Evolutionary conservation across 257 asterid species (phyloP).

Genomic region (Gentiana macrophylla): DNA sequence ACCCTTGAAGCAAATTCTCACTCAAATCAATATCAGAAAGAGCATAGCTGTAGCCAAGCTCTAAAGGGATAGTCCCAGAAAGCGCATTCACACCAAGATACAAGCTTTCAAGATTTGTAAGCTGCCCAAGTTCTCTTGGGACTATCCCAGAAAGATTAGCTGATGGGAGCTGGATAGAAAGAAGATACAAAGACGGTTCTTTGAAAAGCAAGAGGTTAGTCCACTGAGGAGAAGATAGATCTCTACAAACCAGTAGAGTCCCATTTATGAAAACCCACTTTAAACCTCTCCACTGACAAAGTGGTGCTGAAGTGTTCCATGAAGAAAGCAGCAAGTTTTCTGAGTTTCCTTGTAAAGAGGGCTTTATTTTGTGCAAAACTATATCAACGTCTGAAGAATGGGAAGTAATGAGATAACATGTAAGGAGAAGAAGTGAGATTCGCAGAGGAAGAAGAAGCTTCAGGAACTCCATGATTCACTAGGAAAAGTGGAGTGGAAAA

Average conservation of each 20-base stretch:
- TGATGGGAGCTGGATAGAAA: slow-evolving; percentile 77
- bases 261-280: slow-evolving; percentile 71
- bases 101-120: slow-evolving; percentile 49
- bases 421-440: slow-evolving; percentile 1
- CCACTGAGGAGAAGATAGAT: slow-evolving; percentile 85
- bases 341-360: slow-evolving; percentile 55
- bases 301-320: slow-evolving; percentile 72
- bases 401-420: slow-evolving; percentile 11
- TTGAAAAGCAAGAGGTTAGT: slow-evolving; percentile 27
- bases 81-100: slow-evolving; percentile 64
- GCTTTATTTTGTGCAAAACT: slow-evolving; percentile 59
- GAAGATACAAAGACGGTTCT: slow-evolving; percentile 53
- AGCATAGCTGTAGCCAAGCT: slow-evolving; percentile 82
- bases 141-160: slow-evolving; percentile 83
- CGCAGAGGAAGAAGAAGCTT: slow-evolving; percentile 15
- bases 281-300: slow-evolving; percentile 91
- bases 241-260: slow-evolving; percentile 37
- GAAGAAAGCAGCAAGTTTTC: slow-evolving; percentile 64
- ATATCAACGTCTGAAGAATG: slow-evolving; percentile 47
- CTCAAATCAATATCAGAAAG: slow-evolving; percentile 76
- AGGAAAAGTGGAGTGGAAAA: slow-evolving; percentile 1
- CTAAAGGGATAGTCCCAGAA: slow-evolving; percentile 69
- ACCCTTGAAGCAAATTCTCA: slow-evolving; percentile 54
- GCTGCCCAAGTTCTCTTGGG: slow-evolving; percentile 78
- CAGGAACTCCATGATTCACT: slow-evolving; percentile 38